Evolutionary conservation across 2,329 filamentous ascomycete species (phyloP), one percentile per base, ranked within the genome.

Genomic region (Venturia carpophila): DNA sequence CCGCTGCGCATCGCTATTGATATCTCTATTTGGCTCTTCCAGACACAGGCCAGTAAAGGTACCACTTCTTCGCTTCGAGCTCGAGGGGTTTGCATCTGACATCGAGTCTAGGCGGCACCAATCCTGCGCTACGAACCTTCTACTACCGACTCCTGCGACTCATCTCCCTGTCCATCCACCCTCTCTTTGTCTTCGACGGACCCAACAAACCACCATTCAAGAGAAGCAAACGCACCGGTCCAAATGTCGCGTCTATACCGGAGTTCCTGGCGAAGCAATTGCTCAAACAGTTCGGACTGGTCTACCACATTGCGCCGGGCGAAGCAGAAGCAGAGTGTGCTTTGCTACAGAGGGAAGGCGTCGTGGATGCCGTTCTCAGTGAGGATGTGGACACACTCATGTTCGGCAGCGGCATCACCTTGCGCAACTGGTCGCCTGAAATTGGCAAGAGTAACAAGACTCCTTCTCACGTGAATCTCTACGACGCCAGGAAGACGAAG

Each of bases 241-340:
- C 84, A 3, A 78, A 84, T 70, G 82, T 90, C 62, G 84, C 88
- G 71, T 82, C 84, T 65, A 79, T 91, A 66, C 82, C 90, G 68
- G 85, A 86, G 45, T 86, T 89, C 56, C 85, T 92, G 67, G 91
- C 91, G 0, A 97, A 96, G 76, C 86, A 89, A 60, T 78, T 97
- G 5, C 86, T 97, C 60, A 86, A 87, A 62, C 79, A 94, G 0
- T 97, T 97, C 74, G 92, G 89, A 0, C 95, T 96, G 71, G 84
- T 87, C 1, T 84, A 84, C 61, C 92, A 97, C 74, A 86, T 91
- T 71, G 94, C 94, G 6, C 94, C 93, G 0, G 94, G 94, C 11
- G 94, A 99, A 73, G 94, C 93, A 3, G 94, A 99, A 74, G 94
- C 94, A 1, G 94, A 99, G 77, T 99, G 94, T 69, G 94, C 94